Evolutionary conservation across 768 basidiomycete species (phyloP), one percentile per base, ranked within the genome.

Genomic region (Leccinum disarticulatum): DNA sequence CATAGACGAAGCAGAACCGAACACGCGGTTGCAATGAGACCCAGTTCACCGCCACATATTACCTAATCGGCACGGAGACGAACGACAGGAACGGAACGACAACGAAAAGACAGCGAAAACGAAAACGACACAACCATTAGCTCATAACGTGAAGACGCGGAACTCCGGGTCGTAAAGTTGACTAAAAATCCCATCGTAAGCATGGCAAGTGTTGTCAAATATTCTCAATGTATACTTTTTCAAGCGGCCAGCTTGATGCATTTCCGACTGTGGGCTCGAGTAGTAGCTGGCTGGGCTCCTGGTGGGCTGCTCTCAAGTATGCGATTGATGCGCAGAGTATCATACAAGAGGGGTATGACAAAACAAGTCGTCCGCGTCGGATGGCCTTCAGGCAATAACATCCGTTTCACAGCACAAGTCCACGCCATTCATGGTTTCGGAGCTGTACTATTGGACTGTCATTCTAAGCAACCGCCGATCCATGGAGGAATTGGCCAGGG

Each of bases 401-500:
- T 8, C 14, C 11, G 8, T 22, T 10, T 52, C 22, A 7, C n/a
- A 36, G 22, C 52, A 52, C 33, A 52, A 35, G 14, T 25, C 33
- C 11, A 4, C 22, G 13, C 52, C 22, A 19, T 52, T 52, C 52
- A 52, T 36, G 33, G 52, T 52, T n/a, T 11, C 52, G 3, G 52
- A 25, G 7, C 19, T 17, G 4, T 17, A 25, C 14, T 11, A 28
- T 7, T 83, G 81, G 81, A 57, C 70, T 0, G 73, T 83, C 25
- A 52, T 83, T 10, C 60, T 77, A 0, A 70, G 65, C n/a, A 68
- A 72, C 6, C 62, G 61, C 1, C 56, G 66, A 22, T 58, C 73
- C 9, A 58, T 80, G 13, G 75, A 80, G 2, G 81, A 83, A 43
- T 28, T 83, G 4, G 63, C 71, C 1, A 77, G 67, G 47, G 78